These are phyloP conservation scores for Acacia confusa DNA, from an alignment of 306 rosid genomes.

Conservation along the genomic window DNA sequence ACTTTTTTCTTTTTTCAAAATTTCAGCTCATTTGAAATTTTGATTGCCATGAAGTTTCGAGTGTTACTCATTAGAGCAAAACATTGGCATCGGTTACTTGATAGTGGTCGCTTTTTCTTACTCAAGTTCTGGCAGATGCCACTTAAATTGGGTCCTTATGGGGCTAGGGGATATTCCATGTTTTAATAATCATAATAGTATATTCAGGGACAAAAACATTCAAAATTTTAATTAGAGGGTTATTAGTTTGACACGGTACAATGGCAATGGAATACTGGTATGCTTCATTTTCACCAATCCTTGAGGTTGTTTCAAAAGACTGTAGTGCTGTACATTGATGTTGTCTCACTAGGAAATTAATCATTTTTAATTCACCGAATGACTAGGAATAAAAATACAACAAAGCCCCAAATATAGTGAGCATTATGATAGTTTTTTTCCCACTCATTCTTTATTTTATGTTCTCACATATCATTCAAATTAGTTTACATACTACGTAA, in stretches of 20 bases:
- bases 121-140: background rate
- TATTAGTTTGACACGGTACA: background rate
- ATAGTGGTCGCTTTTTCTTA: slow-evolving; percentile 17
- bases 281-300: background rate
- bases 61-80: slow-evolving; percentile 13
- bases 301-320: background rate
- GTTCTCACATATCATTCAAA: background rate
- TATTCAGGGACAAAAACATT: background rate
- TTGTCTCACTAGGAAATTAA: background rate
- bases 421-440: background rate
- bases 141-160: background rate
- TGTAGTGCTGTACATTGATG: background rate
- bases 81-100: background rate
- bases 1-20: background rate
- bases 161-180: background rate
- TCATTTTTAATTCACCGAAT: background rate
- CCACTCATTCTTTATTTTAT: background rate
- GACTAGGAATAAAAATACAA: background rate
- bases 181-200: background rate
- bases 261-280: background rate
- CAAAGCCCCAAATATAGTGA: background rate
- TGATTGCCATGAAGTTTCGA: slow-evolving; percentile 4
- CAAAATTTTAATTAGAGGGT: background rate
- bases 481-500: background rate
- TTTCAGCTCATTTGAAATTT: slow-evolving; percentile 20